Base-by-base conservation (phyloP, 179 eudicot genomes). In the Silene noctiflora region DNA sequence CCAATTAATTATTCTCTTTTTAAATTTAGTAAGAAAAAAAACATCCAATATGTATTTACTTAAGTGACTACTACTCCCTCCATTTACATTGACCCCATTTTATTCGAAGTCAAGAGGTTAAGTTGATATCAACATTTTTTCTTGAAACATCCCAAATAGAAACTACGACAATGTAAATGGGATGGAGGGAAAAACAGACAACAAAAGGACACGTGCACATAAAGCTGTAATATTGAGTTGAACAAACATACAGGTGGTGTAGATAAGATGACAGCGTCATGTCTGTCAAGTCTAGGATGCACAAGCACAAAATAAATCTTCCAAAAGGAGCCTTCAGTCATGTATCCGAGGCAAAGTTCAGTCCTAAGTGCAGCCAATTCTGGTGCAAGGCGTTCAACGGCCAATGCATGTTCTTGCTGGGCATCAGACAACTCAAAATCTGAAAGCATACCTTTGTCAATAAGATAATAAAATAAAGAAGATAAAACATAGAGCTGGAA, bases 381-480 rank as follows among this genome's bases (percentile, higher is more conserved):
- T 48, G 97, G 99, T 27, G 86, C 96, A 55, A 89, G 91, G 7
- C 83, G 87, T 82, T 95, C 99, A 66, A 94, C 88, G 56, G 95
- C 93, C 81, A 91, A 79, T 42, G 95, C 96, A 80, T 95, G 99
- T 75, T 91, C 97, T 88, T 89, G 93, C 77, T 92, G 97, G 67
- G 90, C 88, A 85, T 95, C 95, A 51, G 99, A 92, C 89, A 93
- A 63, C 51, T 91, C 93, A 81, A 91, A 92, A 46, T 87, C 97
- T 92, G 83, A 56, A 84, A 61, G 63, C 71, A 68, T 67, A 73
- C 63, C 67, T 39, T 55, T 0, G 12, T 74, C 22, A 78, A 64
- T 21, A 44, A 39, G 29, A 59, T 53, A 24, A 60, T 19, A 29
- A 35, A 56, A n/a, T 6, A 61, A 0, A 67, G 42, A 58, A n/a